A percentile compares a stretch with the other conserved stretches of the same genome.
Conservation (phyloP, 805 yeast genomes). For the Candida broadrunensis region DNA sequence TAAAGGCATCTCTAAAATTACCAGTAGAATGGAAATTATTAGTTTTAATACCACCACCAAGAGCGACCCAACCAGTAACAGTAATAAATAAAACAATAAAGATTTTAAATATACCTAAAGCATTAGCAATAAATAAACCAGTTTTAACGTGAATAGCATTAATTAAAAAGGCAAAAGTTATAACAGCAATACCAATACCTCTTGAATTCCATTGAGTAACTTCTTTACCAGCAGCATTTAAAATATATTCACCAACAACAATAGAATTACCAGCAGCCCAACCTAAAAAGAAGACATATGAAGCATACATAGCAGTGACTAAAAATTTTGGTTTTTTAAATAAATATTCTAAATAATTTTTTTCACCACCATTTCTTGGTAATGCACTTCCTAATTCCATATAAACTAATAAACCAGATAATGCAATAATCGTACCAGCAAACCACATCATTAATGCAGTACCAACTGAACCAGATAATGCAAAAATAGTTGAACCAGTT, state of each 20-base stretch:
- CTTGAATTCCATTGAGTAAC: conserved; percentile 74
- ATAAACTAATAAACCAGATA: conserved; percentile 56
- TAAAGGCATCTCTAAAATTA: conserved; percentile 58
- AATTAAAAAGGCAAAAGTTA: conserved; percentile 65
- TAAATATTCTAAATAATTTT: conserved; percentile 72
- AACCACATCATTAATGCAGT: conserved; percentile 70
- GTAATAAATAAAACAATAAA: conserved; percentile 68
- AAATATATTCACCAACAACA: conserved; percentile 74
- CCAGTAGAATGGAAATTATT: conserved; percentile 49
- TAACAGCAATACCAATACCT: conserved; percentile 72
- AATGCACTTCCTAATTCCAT: conserved; percentile 78
- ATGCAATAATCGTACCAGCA: conserved; percentile 68
- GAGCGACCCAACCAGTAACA: conserved; percentile 79
- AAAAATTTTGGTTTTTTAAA: conserved; percentile 67
- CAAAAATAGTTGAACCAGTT: conserved; percentile 61
- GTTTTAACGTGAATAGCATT: conserved; percentile 60
- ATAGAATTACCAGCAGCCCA: conserved; percentile 87
- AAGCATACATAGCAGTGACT: conserved; percentile 58
- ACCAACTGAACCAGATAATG: conserved; percentile 67
- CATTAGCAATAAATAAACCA: conserved; percentile 62
- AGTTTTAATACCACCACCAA: conserved; percentile 64
- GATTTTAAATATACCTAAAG: conserved; percentile 70
- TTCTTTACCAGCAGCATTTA: conserved; percentile 69
- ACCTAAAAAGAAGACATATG: conserved; percentile 72
- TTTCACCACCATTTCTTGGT: conserved; percentile 84